Evolutionary conservation across 352 stramenopile species (phyloP), one percentile per base, ranked within the genome.

Genomic region (Pythium dissimile): DNA sequence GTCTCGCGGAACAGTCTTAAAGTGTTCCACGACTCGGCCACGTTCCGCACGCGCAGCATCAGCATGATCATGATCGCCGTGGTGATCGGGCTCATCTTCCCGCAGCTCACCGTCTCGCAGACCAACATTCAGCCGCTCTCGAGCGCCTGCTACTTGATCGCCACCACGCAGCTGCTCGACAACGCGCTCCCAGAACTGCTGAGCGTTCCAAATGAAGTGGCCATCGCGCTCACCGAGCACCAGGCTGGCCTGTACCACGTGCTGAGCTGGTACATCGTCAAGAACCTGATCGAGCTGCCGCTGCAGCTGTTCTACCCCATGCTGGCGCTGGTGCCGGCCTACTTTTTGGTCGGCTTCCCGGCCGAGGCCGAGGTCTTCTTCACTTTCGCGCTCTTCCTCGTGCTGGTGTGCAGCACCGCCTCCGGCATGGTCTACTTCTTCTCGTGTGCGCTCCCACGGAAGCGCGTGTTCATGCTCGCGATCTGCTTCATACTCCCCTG

Each of bases 91-190:
- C 63, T 74, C 45, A 39, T 66, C 12, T 66, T 62, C 23, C 26
- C 47, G 13, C 49, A 28, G 18, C 48, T 84, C 13, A 64, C 81
- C 10, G 30, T 76, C 6, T 23, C 74, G 12, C 69, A 80, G 38
- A 61, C 71, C 15, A 60, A 73, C 8, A 73, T 82, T 38, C 76
- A 86, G 52, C 72, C 78, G 49, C 74, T 78, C 32, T n/a, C 59
- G 0, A 73, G 76, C 31, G 59, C 53, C 9, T 77, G 79, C 49
- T 86, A 80, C 64, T 65, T 65, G 39, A 47, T 65, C 1, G 44
- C 31, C 8, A 34, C n/a, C 18, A 44, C 12, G 2, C 35, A 35
- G 24, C 47, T 59, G 21, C 48, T 66, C 43, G 52, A 26, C n/a
- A 60, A 54, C 23, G 64, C 63, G 18, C 59, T 69, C 26, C 42